A percentile compares a stretch with the other conserved stretches of the same genome.
These are phyloP conservation scores for Emergomyces orientalis DNA, from an alignment of 2,329 filamentous ascomycete genomes.

Conservation along the genomic window DNA sequence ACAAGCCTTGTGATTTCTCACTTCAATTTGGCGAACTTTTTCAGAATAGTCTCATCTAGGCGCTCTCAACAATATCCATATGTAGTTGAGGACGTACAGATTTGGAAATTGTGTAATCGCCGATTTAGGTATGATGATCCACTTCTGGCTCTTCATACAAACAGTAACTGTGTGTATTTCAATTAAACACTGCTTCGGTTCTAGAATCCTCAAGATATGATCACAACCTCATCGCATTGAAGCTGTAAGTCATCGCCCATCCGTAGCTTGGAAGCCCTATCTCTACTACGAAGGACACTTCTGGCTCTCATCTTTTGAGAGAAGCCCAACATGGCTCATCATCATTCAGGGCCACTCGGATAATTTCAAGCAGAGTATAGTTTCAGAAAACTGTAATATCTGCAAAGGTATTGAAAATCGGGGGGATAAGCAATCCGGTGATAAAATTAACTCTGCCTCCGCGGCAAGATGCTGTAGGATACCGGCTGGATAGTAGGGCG, in stretches of 20 bases:
- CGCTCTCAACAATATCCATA: not conserved
- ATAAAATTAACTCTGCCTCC: not conserved
- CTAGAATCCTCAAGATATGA: not conserved
- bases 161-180: not conserved
- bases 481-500: not conserved
- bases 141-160: not conserved
- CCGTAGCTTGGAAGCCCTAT: not conserved
- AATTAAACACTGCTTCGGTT: not conserved
- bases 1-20: not conserved
- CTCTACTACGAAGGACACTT: not conserved
- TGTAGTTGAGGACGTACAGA: not conserved
- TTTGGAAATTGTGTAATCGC: not conserved
- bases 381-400: not conserved
- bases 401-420: not conserved
- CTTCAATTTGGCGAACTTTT: not conserved
- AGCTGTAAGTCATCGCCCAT: not conserved
- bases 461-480: not conserved
- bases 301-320: not conserved
- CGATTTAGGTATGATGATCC: not conserved
- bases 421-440: not conserved
- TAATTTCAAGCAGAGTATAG: not conserved
- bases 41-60: not conserved
- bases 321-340: not conserved
- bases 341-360: not conserved
- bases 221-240: not conserved